Evolutionary conservation across 768 basidiomycete species (phyloP), one percentile per base, ranked within the genome.

Genomic region (Boletus rubropictus): DNA sequence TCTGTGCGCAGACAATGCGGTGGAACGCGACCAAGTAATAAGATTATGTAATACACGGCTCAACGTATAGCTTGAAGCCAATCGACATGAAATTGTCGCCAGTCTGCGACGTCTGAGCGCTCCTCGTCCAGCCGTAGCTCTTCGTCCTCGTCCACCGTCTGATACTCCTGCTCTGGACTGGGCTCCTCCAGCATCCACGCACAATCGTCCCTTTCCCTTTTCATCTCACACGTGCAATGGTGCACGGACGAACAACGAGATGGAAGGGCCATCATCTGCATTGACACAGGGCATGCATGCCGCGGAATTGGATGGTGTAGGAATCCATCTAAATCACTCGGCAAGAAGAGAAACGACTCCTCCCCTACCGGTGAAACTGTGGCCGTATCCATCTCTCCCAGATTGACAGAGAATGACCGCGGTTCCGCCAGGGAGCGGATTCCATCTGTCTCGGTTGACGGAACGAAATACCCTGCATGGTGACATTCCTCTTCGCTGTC

Each of bases 11-110:
- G 59, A 35, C 57, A 60, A 48, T 21, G 46, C 34, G 47, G 48
- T 11, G 17, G 31, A 22, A 39, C 47, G 21, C 33, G 29, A 36
- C 29, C 11, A 22, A 36, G 4, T 29, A 39, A 42, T 50, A 21
- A 1, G 12, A 48, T 60, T 61, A 61, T 15, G 39, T 61, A 61
- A 61, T 55, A 40, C 18, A 37, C 8, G n/a, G 21, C 14, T 39
- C 39, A 54, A 1, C 31, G 17, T 15, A 61, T 44, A 21, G 46
- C 54, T 24, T 38, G 50, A 3, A 67, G 42, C 53, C 77, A 65
- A 39, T 78, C 74, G 15, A 69, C 64, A 51, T 80, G 79, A 46
- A 81, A 81, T 58, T 79, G 72, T 4, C 78, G 71, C 79, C 79
- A 81, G 58, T 81, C 78, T 33, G 37, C 37, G 24, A 20, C 14